Evolutionary conservation across 2,329 filamentous ascomycete genomes (phyloP).

Genomic region (Sclerotinia sclerotiorum): DNA sequence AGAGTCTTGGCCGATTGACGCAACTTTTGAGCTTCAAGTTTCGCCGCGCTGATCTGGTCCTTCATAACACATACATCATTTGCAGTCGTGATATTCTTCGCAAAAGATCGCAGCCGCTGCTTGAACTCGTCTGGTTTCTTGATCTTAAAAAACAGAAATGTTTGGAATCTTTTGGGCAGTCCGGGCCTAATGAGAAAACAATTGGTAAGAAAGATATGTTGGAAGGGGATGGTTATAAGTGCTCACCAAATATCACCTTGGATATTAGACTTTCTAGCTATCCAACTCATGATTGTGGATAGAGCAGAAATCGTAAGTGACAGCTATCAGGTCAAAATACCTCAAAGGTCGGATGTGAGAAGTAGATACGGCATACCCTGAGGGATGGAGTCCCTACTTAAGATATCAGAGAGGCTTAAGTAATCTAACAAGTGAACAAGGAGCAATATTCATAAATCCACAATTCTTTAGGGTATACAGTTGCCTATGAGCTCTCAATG

Average conservation of each 20-base stretch:
- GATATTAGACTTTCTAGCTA: slow-evolving; percentile 13
- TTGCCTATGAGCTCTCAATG: not conserved
- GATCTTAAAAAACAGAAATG: slow-evolving; percentile 13
- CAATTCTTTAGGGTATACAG: not conserved
- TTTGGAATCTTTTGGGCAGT: slow-evolving; percentile 4
- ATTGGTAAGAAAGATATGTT: not conserved
- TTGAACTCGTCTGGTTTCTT: slow-evolving; percentile 11
- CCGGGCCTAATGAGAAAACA: not conserved
- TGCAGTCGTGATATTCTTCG: not conserved
- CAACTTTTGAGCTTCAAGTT: not conserved
- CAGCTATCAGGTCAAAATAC: not conserved
- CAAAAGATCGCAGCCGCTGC: not conserved
- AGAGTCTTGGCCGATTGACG: not conserved
- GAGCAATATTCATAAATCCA: not conserved
- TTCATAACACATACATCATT: slow-evolving; percentile 12
- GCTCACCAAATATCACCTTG: slow-evolving; percentile 16
- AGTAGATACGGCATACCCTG: not conserved
- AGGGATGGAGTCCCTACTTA: not conserved
- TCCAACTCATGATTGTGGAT: not conserved
- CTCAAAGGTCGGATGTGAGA: not conserved
- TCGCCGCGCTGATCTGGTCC: not conserved
- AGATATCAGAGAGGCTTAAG: not conserved
- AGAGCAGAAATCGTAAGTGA: not conserved
- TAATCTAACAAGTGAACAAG: not conserved
- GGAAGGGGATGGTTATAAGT: not conserved